Percentiles rank a stretch among this genome's conserved stretches.
Evolutionary conservation across 306 rosid species (phyloP).

Genomic region (Cicer cuneatum): DNA sequence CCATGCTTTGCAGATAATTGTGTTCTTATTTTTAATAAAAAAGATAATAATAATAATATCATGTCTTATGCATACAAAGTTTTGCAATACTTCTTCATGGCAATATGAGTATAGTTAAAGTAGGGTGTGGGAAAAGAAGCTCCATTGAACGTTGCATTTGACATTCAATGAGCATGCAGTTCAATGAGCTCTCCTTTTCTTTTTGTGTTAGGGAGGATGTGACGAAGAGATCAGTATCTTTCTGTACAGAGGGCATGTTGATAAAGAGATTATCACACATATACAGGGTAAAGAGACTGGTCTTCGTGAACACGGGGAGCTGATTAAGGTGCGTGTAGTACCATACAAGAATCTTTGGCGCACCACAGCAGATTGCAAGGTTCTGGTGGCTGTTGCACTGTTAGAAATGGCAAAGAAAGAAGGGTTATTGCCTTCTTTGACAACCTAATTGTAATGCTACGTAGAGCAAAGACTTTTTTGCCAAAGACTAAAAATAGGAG

Average conservation of each 20-base stretch:
- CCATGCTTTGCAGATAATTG: conserved; percentile 5
- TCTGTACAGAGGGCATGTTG: conserved; percentile 66
- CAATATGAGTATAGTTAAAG: not conserved
- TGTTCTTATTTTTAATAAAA: not conserved
- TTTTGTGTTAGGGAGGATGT: conserved; percentile 75
- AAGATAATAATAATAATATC: not conserved
- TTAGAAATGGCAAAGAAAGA: conserved; percentile 83
- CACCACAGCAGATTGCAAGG: conserved; percentile 82
- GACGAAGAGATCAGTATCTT: conserved; percentile 85
- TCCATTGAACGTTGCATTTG: not conserved
- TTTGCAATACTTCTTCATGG: conserved; percentile 15
- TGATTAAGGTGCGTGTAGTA: conserved; percentile 75
- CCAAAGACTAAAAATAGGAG: not conserved
- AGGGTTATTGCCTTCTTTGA: conserved; percentile 61
- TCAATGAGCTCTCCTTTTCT: not conserved
- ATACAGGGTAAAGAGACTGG: conserved; percentile 89
- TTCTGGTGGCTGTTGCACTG: conserved; percentile 71
- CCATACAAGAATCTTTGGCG: conserved; percentile 86
- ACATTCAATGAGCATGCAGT: not conserved
- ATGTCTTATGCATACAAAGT: not conserved
- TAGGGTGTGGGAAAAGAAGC: too few species aligned
- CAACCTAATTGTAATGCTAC: conserved; percentile 35
- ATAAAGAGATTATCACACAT: conserved; percentile 63
- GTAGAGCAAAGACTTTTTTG: not conserved
- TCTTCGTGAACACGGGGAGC: conserved; percentile 85